Conservation (phyloP, 768 basidiomycete genomes). For the Tricholoma sp. region DNA sequence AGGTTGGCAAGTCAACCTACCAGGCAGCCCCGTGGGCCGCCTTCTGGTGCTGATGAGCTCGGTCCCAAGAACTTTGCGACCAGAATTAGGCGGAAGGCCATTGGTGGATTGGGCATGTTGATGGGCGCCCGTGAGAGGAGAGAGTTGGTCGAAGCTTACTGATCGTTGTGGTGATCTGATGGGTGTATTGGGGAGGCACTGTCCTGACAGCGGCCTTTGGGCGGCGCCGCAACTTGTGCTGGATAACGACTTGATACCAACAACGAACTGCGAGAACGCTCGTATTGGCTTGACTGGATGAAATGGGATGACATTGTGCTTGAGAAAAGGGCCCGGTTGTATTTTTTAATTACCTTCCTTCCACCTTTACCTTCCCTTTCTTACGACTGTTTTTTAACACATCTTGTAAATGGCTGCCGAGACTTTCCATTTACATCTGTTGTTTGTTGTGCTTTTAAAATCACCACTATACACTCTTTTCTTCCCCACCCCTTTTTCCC, state of each 20-base stretch:
- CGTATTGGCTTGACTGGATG: constrained; percentile 15
- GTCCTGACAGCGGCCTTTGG: too few relatives aligned
- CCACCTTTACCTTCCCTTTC: constrained; percentile 4
- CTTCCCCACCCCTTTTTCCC: constrained; percentile 2
- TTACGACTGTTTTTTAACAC: constrained; percentile 10
- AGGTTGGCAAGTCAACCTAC: constrained; percentile 68
- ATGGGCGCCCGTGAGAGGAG: constrained; percentile 80
- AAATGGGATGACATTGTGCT: constrained; percentile 9
- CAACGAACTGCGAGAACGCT: constrained; percentile 8
- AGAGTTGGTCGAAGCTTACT: constrained; percentile 69
- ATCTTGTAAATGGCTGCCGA: constrained; percentile 8
- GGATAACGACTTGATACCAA: constrained; percentile 2
- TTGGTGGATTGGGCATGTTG: constrained; percentile 73
- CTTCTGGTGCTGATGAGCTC: constrained; percentile 81
- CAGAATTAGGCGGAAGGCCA: constrained; percentile 79
- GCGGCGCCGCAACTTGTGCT: neutral
- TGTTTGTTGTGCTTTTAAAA: constrained; percentile 15
- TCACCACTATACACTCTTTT: constrained; percentile 18
- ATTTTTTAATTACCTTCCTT: constrained; percentile 12
- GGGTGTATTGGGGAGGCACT: too few relatives aligned
- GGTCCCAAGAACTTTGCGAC: constrained; percentile 87
- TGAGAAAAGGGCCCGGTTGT: constrained; percentile 9
- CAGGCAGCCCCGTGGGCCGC: constrained; percentile 86
- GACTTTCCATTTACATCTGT: constrained; percentile 10
- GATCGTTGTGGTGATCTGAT: constrained; percentile 17